These are phyloP conservation scores for Aurifilum marmelostoma DNA, from an alignment of 2,329 filamentous ascomycete species.

Conservation along the genomic window DNA sequence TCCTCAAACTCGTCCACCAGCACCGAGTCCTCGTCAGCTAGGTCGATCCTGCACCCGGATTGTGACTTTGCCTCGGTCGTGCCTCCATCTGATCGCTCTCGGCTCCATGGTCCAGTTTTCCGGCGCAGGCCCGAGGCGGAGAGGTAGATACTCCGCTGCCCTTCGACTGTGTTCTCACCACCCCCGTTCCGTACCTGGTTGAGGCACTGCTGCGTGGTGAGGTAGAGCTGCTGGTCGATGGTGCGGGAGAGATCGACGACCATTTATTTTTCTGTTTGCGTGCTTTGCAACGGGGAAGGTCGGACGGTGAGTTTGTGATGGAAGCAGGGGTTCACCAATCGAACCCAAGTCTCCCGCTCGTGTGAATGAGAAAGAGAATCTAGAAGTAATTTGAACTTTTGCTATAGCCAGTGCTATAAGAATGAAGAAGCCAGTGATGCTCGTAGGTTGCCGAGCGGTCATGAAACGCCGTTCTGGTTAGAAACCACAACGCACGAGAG, in stretches of 20 bases:
- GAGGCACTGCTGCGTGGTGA: conserved; percentile 21
- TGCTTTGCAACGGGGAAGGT: background rate
- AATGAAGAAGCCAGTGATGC: background rate
- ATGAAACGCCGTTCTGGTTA: background rate
- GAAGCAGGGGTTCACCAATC: background rate
- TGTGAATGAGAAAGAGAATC: background rate
- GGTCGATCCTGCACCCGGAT: background rate
- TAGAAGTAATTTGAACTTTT: background rate
- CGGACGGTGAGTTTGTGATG: background rate
- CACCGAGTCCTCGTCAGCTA: background rate
- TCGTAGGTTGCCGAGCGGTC: background rate
- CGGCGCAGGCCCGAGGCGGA: background rate
- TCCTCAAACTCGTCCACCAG: background rate
- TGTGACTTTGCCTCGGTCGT: background rate
- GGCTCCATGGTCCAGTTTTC: background rate
- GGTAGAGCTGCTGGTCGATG: conserved; percentile 23
- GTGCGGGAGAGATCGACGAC: conserved; percentile 18
- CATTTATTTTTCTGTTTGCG: conserved; percentile 6
- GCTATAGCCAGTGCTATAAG: background rate
- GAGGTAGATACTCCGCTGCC: background rate
- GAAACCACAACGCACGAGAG: background rate
- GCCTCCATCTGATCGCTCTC: background rate
- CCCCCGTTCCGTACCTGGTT: background rate
- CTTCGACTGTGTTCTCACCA: background rate
- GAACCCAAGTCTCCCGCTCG: background rate